phyloP scores from a whole-genome alignment of 2,329 filamentous ascomycete genomes.

The Pseudodiploospora longispora region DNA sequence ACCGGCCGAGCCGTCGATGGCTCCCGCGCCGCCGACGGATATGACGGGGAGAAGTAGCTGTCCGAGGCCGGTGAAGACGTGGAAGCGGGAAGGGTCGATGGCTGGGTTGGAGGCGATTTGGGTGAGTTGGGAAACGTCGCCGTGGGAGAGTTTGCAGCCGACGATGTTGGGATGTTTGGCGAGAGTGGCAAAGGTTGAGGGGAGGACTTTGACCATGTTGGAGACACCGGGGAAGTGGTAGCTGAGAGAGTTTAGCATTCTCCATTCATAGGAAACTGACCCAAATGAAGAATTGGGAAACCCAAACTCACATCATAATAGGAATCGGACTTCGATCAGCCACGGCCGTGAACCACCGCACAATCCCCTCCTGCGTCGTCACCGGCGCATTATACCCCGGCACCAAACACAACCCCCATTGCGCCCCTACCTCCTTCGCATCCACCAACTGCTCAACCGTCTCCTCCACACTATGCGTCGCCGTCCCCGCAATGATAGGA shows the following conservation, averaged over 20 bases:
- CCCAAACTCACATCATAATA: constrained; percentile 43
- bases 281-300: constrained; percentile 1
- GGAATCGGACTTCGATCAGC: constrained; percentile 50
- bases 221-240: constrained; percentile 62
- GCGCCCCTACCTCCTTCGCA: constrained; percentile 48
- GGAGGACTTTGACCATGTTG: constrained; percentile 53
- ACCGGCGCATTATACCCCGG: constrained; percentile 52
- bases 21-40: constrained; percentile 49
- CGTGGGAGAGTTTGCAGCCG: constrained; percentile 62
- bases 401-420: constrained; percentile 51
- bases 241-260: constrained; percentile 21
- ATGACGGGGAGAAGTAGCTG: constrained; percentile 56
- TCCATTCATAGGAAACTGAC: neutral
- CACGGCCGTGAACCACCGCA: constrained; percentile 50
- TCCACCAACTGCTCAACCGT: constrained; percentile 49
- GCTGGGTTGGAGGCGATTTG: constrained; percentile 51
- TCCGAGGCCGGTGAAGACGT: constrained; percentile 55
- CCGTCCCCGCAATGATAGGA: constrained; percentile 53
- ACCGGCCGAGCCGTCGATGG: constrained; percentile 54
- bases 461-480: constrained; percentile 54
- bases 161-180: constrained; percentile 59
- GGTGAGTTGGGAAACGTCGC: constrained; percentile 55
- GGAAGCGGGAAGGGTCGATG: constrained; percentile 52
- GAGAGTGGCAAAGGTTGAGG: constrained; percentile 48
- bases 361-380: constrained; percentile 46